Percentiles rank a stretch among this genome's conserved stretches.
These are phyloP conservation scores for Gracilaria vermiculophylla DNA, from an alignment of 23 red algal genomes.

Conservation along the genomic window DNA sequence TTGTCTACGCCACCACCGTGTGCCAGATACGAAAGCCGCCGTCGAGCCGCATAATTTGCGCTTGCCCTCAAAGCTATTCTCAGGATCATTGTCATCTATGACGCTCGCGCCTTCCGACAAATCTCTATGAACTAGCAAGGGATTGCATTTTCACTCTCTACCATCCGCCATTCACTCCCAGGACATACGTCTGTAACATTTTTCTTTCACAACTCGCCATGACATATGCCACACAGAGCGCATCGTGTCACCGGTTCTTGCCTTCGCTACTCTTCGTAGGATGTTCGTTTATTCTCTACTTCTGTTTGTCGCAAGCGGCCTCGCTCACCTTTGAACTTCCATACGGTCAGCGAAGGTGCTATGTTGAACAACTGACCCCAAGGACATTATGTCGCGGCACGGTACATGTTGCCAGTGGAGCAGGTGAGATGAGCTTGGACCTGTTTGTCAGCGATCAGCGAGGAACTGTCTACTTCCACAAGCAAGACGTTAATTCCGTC, in stretches of 20 bases:
- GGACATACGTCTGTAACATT: no score
- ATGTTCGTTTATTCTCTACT: not conserved
- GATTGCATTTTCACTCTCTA: no score
- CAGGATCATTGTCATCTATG: not conserved
- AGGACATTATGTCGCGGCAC: conserved; percentile 11
- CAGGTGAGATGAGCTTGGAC: conserved; percentile 71
- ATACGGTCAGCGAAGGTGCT: conserved; percentile 68
- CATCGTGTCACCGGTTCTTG: not conserved
- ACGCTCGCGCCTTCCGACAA: not conserved
- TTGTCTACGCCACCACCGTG: not conserved
- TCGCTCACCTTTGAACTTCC: conserved; percentile 64
- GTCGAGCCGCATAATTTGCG: no score
- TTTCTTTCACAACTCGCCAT: not conserved
- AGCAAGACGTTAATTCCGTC: conserved; percentile 56
- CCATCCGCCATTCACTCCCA: no score
- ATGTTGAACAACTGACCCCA: conserved; percentile 67
- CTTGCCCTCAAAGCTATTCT: no score
- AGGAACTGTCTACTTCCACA: conserved; percentile 63
- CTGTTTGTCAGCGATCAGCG: conserved; percentile 60
- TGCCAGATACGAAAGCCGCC: no score
- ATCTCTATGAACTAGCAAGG: not conserved
- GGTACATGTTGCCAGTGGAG: conserved; percentile 59
- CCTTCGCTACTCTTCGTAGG: not conserved
- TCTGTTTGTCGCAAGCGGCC: not conserved
- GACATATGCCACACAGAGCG: not conserved